Evolutionary conservation across 768 basidiomycete species (phyloP), one percentile per base, ranked within the genome.

Genomic region (Pholiota conissans): DNA sequence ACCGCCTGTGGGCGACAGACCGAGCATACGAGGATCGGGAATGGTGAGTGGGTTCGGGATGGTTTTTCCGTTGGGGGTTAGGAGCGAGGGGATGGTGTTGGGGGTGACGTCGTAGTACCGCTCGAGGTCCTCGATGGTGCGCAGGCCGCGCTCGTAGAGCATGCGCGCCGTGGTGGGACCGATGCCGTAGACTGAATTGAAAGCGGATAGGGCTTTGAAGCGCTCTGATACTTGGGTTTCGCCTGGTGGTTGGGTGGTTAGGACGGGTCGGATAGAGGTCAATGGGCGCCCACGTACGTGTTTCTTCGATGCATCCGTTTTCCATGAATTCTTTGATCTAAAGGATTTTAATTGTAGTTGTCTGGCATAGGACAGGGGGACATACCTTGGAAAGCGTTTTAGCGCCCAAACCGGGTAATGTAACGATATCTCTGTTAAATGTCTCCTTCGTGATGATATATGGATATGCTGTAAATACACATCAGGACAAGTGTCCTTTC

Each of bases 161-260:
- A 78, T 73, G 5, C 84, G 80, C 5, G 92, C 89, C 6, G 80
- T 89, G n/a, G 73, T 69, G 0, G 91, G 77, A 6, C 92, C 92
- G 30, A 94, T 86, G 8, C 90, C 87, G 53, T 94, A 85, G 55
- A 94, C 71, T 5, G 81, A 76, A 13, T 80, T 73, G 64, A 94
- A 90, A 0, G 73, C 64, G 6, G 79, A 78, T 7, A 93, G 77
- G 0, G 83, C 70, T 50, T 75, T 70, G 67, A 82, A 91, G 32
- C 88, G 83, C 24, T 76, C 60, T 0, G 84, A 84, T 5, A 67
- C 65, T 5, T 71, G 69, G 9, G 81, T 81, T 8, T 65, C 76
- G 67, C 78, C 84, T 89, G 55, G 46, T 20, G 39, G 3, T 2
- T 6, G 13, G 18, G n/a, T n/a, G 2, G 10, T 50, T 32, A 30